phyloP scores from a whole-genome alignment of 768 basidiomycete species.

The Xerocomellus chrysenteron region DNA sequence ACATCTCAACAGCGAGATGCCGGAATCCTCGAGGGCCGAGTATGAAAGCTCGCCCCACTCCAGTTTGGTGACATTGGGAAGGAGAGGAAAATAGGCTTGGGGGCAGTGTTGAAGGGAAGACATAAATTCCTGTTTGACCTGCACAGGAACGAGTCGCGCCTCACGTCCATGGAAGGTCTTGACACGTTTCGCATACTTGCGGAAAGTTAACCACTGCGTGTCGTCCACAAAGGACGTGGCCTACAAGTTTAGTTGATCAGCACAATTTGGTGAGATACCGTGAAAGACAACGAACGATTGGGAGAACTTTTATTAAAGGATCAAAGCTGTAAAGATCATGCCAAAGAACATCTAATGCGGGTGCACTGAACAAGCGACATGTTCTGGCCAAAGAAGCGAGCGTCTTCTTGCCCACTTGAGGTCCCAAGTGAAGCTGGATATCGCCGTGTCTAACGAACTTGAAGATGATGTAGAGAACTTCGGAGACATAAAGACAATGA shows the following conservation, averaged over 20 bases:
- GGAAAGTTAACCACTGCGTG: slow-evolving; percentile 17
- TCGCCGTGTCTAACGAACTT: not conserved
- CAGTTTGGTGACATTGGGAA: slow-evolving; percentile 20
- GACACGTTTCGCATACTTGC: slow-evolving; percentile 24
- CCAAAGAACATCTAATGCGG: slow-evolving; percentile 16
- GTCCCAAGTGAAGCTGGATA: not conserved
- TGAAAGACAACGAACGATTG: not conserved
- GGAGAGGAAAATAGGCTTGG: slow-evolving; percentile 14
- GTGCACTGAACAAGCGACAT: slow-evolving; percentile 13
- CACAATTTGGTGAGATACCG: not conserved
- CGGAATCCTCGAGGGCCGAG: slow-evolving; percentile 1
- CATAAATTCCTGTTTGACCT: slow-evolving; percentile 1
- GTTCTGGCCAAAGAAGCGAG: slow-evolving; percentile 12
- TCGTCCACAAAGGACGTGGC: slow-evolving; percentile 1
- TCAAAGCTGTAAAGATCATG: slow-evolving; percentile 6
- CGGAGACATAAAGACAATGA: slow-evolving; percentile 10
- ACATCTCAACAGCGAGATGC: slow-evolving; percentile 14
- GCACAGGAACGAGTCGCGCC: not conserved
- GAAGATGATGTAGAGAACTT: slow-evolving; percentile 12
- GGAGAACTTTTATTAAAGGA: slow-evolving; percentile 10
- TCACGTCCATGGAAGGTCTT: slow-evolving; percentile 9
- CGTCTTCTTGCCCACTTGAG: not conserved
- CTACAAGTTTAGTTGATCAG: not conserved
- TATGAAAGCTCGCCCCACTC: slow-evolving; percentile 14
- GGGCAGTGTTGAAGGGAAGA: slow-evolving; percentile 11